Evolutionary conservation across 257 asterid species (phyloP).

Genomic region (Solanum clarkiae): DNA sequence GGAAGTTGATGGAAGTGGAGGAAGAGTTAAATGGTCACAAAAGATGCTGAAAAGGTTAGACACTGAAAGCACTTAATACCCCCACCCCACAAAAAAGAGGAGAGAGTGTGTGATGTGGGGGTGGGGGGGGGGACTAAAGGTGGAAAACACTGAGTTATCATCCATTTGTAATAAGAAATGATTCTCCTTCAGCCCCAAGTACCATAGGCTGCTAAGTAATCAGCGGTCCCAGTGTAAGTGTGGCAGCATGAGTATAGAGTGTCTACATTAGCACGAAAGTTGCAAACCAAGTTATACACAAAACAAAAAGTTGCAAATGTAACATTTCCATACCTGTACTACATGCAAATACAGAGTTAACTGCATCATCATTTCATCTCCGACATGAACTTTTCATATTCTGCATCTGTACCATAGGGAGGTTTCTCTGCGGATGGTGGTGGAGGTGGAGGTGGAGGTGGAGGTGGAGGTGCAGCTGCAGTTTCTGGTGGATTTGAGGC

Average conservation of each 20-base stretch:
- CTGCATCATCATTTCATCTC: constrained; percentile 57
- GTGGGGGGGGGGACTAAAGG: neutral
- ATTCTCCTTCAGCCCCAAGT: neutral
- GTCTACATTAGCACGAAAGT: neutral
- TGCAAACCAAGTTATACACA: neutral
- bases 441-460: constrained; percentile 4
- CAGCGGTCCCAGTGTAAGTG: neutral
- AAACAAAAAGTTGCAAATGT: neutral
- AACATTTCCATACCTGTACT: constrained; percentile 6
- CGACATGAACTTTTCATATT: constrained; percentile 95
- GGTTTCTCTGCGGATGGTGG: constrained; percentile 44
- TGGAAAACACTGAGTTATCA: neutral
- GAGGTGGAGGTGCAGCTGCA: constrained; percentile 19
- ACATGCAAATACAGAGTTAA: neutral
- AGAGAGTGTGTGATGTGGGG: neutral
- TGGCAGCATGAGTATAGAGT: neutral
- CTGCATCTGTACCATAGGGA: constrained; percentile 42
- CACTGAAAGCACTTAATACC: neutral
- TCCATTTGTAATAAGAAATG: neutral
- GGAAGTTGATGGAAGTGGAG: neutral
- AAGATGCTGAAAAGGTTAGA: neutral
- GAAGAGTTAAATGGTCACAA: neutral
- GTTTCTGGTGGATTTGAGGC: constrained; percentile 57
- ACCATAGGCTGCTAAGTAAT: neutral
- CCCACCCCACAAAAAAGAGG: neutral